These are phyloP conservation scores for Hyparrhenia diplandra DNA, from an alignment of 176 grass and related monocot genomes.

Conservation along the genomic window DNA sequence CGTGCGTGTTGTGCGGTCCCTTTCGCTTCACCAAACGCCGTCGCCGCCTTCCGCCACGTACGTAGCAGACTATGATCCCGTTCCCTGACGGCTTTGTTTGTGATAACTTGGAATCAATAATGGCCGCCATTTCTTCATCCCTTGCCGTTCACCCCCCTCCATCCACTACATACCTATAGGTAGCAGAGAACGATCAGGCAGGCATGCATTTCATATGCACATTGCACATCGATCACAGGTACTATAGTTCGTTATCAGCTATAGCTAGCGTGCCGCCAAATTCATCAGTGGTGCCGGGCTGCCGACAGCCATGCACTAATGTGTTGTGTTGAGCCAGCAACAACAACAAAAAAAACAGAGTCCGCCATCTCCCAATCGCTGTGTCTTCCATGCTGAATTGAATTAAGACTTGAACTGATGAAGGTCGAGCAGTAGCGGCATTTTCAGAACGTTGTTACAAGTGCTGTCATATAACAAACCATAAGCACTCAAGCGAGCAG, in stretches of 20 bases:
- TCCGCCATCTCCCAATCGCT: not conserved
- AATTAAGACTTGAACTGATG: not conserved
- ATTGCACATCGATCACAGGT: not conserved
- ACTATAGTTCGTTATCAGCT: not conserved
- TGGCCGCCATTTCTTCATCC: not conserved
- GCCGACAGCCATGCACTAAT: not conserved
- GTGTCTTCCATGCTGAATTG: too few relatives aligned
- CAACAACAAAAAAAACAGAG: not conserved
- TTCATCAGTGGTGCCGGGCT: not conserved
- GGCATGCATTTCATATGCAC: not conserved
- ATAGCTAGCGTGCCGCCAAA: conserved; percentile 26
- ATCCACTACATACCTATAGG: not conserved
- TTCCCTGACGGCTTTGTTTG: not conserved
- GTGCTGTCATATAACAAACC: not conserved
- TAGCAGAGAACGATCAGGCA: not conserved
- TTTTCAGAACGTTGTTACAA: not conserved
- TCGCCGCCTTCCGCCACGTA: conserved; percentile 1
- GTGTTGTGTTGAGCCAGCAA: not conserved
- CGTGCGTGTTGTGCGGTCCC: conserved; percentile 25
- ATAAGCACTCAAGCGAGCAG: not conserved
- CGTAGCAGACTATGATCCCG: not conserved
- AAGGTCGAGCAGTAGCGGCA: not conserved
- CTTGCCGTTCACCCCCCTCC: conserved; percentile 27
- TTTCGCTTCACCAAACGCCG: conserved; percentile 55
- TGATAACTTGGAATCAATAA: not conserved